Evolutionary conservation across 2,329 filamentous ascomycete genomes (phyloP).

Genomic region (Aspergillus sp.): DNA sequence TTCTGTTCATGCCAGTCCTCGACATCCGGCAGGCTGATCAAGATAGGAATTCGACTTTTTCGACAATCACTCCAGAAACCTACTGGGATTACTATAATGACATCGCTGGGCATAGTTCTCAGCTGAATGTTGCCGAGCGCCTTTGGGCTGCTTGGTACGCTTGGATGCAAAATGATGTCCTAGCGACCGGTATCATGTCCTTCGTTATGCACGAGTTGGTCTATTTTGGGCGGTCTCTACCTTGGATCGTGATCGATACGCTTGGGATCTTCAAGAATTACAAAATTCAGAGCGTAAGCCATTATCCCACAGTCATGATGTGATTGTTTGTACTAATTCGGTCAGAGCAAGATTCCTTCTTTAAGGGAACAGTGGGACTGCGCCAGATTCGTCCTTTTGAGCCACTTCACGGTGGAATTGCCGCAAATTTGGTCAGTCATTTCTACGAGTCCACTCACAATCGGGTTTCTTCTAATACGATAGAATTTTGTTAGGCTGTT

Average conservation of each 20-base stretch:
- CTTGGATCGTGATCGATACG: constrained; percentile 88
- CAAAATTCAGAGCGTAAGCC: constrained; percentile 83
- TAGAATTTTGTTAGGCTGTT: constrained; percentile 62
- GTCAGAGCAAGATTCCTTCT: constrained; percentile 80
- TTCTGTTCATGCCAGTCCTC: background rate
- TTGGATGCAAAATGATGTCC: constrained; percentile 95
- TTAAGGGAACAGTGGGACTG: constrained; percentile 91
- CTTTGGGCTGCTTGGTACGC: constrained; percentile 97
- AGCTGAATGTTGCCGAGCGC: constrained; percentile 82
- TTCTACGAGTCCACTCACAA: background rate
- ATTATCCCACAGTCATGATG: background rate
- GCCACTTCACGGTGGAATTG: constrained; percentile 96
- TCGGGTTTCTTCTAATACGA: background rate
- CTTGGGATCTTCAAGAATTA: constrained; percentile 87
- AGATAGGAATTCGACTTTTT: constrained; percentile 47
- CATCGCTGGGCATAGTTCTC: constrained; percentile 72
- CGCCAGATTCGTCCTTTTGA: constrained; percentile 86
- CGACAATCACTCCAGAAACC: constrained; percentile 49
- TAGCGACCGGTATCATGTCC: constrained; percentile 96
- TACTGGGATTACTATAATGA: constrained; percentile 68
- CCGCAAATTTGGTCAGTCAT: constrained; percentile 81
- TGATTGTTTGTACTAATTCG: background rate
- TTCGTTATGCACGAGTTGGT: constrained; percentile 92
- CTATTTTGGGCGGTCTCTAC: constrained; percentile 89
- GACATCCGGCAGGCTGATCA: background rate